phyloP scores from a whole-genome alignment of 148 eudicot genomes.

The Limonium bicolor region DNA sequence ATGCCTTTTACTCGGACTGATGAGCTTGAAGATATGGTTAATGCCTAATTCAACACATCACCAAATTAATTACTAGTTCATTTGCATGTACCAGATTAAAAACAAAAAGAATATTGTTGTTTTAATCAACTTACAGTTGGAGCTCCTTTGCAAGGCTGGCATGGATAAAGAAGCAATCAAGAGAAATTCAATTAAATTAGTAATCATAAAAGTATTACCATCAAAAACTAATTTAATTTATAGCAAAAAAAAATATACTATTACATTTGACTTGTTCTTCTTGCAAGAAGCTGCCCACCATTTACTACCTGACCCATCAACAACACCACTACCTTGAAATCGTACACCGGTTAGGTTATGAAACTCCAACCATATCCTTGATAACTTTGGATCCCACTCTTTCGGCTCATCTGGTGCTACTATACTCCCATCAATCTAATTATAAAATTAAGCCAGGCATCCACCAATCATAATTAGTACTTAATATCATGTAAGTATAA shows the following conservation, averaged over 20 bases:
- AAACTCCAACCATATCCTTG: slow-evolving; percentile 63
- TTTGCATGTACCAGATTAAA: neutral
- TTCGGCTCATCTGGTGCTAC: slow-evolving; percentile 82
- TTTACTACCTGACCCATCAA: slow-evolving; percentile 96
- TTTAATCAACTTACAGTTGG: slow-evolving; percentile 86
- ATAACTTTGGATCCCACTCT: slow-evolving; percentile 59
- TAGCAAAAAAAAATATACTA: neutral
- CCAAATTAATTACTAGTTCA: neutral
- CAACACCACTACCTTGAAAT: slow-evolving; percentile 81
- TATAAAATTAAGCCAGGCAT: neutral
- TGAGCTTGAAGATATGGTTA: slow-evolving; percentile 72
- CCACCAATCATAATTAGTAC: neutral
- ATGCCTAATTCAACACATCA: slow-evolving; percentile 44
- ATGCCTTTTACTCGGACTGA: slow-evolving; percentile 60
- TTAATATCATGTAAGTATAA: neutral
- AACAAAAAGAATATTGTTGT: neutral
- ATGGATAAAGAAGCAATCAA: slow-evolving; percentile 9
- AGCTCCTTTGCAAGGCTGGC: slow-evolving; percentile 87
- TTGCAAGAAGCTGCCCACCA: slow-evolving; percentile 99
- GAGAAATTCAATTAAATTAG: neutral
- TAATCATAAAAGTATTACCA: neutral
- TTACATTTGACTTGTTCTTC: slow-evolving; percentile 84
- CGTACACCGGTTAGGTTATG: slow-evolving; percentile 44
- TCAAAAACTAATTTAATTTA: neutral
- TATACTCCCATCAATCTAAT: slow-evolving; percentile 80